Evolutionary conservation across 768 basidiomycete species (phyloP).

Genomic region (Coprinopsis marcescibilis): DNA sequence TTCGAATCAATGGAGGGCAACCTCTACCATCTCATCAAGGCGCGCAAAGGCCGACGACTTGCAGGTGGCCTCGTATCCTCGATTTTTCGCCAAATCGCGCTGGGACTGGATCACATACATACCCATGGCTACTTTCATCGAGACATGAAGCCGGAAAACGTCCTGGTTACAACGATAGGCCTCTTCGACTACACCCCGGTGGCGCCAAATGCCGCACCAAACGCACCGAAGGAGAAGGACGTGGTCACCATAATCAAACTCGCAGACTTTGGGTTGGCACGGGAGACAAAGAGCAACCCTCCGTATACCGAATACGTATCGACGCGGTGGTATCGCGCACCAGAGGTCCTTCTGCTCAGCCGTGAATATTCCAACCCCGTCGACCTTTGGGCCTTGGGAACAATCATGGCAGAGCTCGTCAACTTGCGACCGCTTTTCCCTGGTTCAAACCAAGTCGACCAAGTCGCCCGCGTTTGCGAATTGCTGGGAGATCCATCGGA

Average conservation of each 20-base stretch:
- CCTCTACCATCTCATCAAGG: constrained; percentile 97
- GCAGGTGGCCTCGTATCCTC: constrained; percentile 96
- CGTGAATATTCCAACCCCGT: constrained; percentile 95
- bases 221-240: constrained; percentile 77
- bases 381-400: constrained; percentile 99
- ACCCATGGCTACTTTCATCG: constrained; percentile 93
- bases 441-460: constrained; percentile 88
- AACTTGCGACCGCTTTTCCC: constrained; percentile 96
- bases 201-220: constrained; percentile 58
- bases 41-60: constrained; percentile 88
- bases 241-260: constrained; percentile 96
- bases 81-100: constrained; percentile 88
- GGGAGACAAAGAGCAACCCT: constrained; percentile 80
- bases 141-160: constrained; percentile 99
- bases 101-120: constrained; percentile 92
- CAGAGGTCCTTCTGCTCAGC: constrained; percentile 89
- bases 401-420: constrained; percentile 95
- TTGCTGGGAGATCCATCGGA: constrained; percentile 88
- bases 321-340: constrained; percentile 99
- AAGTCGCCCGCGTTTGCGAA: constrained; percentile 85
- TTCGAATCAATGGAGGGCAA: constrained; percentile 99
- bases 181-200: constrained; percentile 85
- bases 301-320: constrained; percentile 99
- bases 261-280: constrained; percentile 95
- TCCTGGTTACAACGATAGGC: constrained; percentile 96